Conservation (phyloP, 176 grass and related monocot genomes). For the Triticum dicoccoides region DNA sequence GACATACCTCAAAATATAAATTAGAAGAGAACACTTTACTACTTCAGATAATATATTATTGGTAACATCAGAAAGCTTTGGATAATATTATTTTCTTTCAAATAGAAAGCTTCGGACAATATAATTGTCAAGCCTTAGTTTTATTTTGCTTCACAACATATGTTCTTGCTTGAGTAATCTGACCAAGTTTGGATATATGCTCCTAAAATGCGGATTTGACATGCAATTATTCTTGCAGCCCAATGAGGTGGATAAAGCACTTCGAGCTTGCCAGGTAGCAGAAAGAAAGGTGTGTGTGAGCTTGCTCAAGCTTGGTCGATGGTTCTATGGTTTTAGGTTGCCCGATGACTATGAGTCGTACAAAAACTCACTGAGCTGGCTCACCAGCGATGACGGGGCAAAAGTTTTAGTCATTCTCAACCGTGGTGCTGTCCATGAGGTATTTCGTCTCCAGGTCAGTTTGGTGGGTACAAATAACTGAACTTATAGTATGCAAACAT, state of each 20-base stretch:
- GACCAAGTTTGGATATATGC: background rate
- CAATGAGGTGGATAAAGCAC: conserved; percentile 51
- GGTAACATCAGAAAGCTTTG: background rate
- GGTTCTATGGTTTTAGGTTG: conserved; percentile 86
- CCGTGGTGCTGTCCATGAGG: conserved; percentile 76
- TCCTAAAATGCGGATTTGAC: conserved; percentile 4
- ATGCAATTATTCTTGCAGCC: conserved; percentile 34
- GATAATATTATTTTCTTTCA: background rate
- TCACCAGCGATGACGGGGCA: conserved; percentile 46
- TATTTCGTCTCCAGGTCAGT: conserved; percentile 69
- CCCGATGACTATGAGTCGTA: conserved; percentile 50
- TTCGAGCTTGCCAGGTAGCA: conserved; percentile 46
- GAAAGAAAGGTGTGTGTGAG: conserved; percentile 54
- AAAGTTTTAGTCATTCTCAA: conserved; percentile 62
- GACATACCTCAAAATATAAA: background rate
- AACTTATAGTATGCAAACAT: background rate
- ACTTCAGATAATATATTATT: background rate
- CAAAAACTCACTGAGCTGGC: conserved; percentile 51
- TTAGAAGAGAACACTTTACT: background rate
- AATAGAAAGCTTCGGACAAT: background rate
- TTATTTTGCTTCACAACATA: background rate
- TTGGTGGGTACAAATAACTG: conserved; percentile 34
- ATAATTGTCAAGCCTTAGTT: background rate
- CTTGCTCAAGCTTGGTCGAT: conserved; percentile 63
- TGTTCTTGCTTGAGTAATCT: background rate